Percentiles rank a stretch among this genome's conserved stretches.
These are phyloP conservation scores for Saccharomycopsis selenospora DNA, from an alignment of 805 yeast species.

Conservation along the genomic window DNA sequence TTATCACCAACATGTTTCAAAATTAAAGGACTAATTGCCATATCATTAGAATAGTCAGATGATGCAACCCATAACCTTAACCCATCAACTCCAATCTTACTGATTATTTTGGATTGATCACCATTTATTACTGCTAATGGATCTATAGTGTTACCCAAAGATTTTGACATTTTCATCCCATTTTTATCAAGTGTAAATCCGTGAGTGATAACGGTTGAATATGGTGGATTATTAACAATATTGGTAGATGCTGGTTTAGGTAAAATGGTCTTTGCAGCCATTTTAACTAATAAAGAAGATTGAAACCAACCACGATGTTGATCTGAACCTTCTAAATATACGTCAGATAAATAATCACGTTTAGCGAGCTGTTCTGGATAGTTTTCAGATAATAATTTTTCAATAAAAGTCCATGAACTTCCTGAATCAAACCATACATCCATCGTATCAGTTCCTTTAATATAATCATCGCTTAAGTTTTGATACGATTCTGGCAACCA, in stretches of 20 bases:
- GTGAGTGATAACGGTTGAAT: constrained; percentile 72
- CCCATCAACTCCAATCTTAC: constrained; percentile 83
- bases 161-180: constrained; percentile 90
- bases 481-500: constrained; percentile 66
- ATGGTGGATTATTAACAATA: constrained; percentile 46
- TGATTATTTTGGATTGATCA: constrained; percentile 38
- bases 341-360: constrained; percentile 54
- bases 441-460: constrained; percentile 83
- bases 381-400: constrained; percentile 7
- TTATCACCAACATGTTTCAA: constrained; percentile 72
- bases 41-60: constrained; percentile 76
- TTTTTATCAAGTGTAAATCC: constrained; percentile 87
- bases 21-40: constrained; percentile 64
- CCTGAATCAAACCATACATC: constrained; percentile 99
- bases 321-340: constrained; percentile 95
- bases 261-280: constrained; percentile 35
- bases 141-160: constrained; percentile 71
- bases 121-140: constrained; percentile 69
- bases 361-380: constrained; percentile 28
- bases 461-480: constrained; percentile 36
- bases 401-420: constrained; percentile 63
- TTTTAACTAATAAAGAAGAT: constrained; percentile 76
- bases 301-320: constrained; percentile 99
- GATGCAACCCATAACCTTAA: constrained; percentile 86
- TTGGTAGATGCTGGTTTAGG: constrained; percentile 26